Base-by-base conservation (phyloP, 2,329 filamentous ascomycete genomes). In the Ophiocordyceps unilateralis region DNA sequence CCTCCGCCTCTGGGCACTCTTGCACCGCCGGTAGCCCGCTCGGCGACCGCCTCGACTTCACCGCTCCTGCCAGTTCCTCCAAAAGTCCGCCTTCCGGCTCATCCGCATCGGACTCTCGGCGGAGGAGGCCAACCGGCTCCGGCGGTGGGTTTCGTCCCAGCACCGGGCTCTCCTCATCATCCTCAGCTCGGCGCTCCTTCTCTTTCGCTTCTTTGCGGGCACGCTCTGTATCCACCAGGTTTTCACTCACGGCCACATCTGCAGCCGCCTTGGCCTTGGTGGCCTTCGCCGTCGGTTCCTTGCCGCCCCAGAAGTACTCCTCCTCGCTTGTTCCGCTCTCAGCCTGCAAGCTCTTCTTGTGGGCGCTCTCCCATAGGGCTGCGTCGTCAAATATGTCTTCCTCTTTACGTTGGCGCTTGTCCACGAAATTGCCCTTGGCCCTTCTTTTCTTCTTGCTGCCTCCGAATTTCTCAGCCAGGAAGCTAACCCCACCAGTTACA, bases 1-100 rank as follows among this genome's bases (percentile, higher is more conserved):
- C 65, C 49, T 68, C 60, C 3, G 66, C 64, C 49, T 74, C 70
- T 1, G 62, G 60, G 9, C 62, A 58, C 50, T 77, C 72, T 49
- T 64, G 62, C 4, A 77, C 72, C 0, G 70, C 66, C 4, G 72
- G 62, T 40, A 77, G 58, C 43, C 64, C 61, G 6, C 63, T 58
- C 19, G 66, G 59, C 3, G 63, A 65, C 40, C 64, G 62, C 21
- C 44, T 47, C 24, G 48, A 41, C 34, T 51, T 46, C 19, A 50
- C 48, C n/a, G 50, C 45, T 21, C 47, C 52, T 19, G 45, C 46
- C 42, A 51, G 52, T 51, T 63, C 60, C 45, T 54, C 54, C 43
- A 61, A 46, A 10, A 60, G 48, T 2, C 55, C 55, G 15, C 53
- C 50, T 15, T 47, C 49, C 2, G 54, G 53, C 40, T 62, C 56